Evolutionary conservation across 202 grass and related monocot species (phyloP).

Genomic region (Hordeum pubiflorum): DNA sequence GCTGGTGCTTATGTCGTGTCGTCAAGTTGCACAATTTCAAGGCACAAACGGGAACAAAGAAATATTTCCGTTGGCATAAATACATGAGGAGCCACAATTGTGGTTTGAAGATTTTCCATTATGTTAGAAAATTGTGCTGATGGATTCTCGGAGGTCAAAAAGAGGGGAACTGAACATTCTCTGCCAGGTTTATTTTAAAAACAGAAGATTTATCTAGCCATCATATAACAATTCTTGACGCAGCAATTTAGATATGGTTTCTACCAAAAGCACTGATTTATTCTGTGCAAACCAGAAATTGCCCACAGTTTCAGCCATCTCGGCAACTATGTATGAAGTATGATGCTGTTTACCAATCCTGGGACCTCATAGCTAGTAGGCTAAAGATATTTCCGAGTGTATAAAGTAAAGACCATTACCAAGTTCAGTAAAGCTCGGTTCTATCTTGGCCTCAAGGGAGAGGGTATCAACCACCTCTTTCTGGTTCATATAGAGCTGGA

Average conservation of each 20-base stretch:
- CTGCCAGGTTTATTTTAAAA: background rate
- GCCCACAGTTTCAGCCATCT: background rate
- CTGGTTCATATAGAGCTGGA: slow-evolving; percentile 83
- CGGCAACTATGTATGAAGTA: background rate
- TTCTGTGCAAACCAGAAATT: background rate
- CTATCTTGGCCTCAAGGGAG: slow-evolving; percentile 69
- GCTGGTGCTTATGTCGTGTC: background rate
- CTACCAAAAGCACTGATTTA: background rate
- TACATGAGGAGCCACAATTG: background rate
- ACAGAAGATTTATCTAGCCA: background rate
- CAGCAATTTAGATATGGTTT: background rate
- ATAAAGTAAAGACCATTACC: slow-evolving; percentile 37
- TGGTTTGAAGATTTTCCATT: background rate
- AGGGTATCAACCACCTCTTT: slow-evolving; percentile 75
- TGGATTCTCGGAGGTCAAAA: background rate
- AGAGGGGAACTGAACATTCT: background rate
- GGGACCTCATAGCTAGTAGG: background rate
- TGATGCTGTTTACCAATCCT: background rate
- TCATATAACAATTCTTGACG: background rate
- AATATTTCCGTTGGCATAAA: background rate
- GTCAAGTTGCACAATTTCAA: background rate
- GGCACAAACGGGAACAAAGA: background rate
- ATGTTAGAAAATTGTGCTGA: background rate
- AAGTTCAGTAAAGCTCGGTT: slow-evolving; percentile 82
- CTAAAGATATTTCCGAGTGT: background rate